Conservation (phyloP, 2,329 filamentous ascomycete genomes). For the Fusarium domesticum region DNA sequence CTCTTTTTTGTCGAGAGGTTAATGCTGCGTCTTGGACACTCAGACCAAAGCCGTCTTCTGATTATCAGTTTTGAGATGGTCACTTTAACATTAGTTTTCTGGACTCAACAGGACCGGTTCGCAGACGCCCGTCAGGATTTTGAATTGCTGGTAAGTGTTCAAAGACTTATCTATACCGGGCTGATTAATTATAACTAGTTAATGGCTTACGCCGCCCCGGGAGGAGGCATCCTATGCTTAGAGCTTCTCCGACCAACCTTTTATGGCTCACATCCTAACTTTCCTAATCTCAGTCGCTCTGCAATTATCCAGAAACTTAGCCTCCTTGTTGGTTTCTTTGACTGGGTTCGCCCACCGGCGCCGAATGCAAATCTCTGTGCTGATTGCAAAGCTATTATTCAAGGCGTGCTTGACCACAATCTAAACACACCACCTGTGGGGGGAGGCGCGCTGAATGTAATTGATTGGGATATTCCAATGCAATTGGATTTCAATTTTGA, state of each 20-base stretch:
- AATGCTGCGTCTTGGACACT: slow-evolving; percentile 43
- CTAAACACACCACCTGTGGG: slow-evolving; percentile 38
- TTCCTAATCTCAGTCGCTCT: slow-evolving; percentile 41
- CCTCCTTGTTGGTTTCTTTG: slow-evolving; percentile 49
- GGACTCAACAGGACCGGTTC: slow-evolving; percentile 49
- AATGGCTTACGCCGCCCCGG: slow-evolving; percentile 49
- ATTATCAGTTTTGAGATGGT: slow-evolving; percentile 48
- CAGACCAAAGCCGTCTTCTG: slow-evolving; percentile 40
- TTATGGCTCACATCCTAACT: slow-evolving; percentile 32
- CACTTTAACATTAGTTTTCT: slow-evolving; percentile 43
- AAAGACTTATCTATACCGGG: accelerated
- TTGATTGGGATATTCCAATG: slow-evolving; percentile 37
- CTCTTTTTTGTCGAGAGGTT: slow-evolving; percentile 58
- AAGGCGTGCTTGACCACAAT: slow-evolving; percentile 48
- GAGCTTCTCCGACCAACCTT: slow-evolving; percentile 46
- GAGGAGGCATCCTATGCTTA: slow-evolving; percentile 49
- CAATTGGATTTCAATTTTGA: slow-evolving; percentile 44
- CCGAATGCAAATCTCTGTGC: slow-evolving; percentile 49
- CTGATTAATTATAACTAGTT: slow-evolving; percentile 33
- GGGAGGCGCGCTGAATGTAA: slow-evolving; percentile 23
- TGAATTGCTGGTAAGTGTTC: slow-evolving; percentile 46
- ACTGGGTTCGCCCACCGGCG: slow-evolving; percentile 48
- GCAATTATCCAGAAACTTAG: slow-evolving; percentile 51
- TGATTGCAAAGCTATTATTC: slow-evolving; percentile 47
- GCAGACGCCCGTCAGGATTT: slow-evolving; percentile 41